Conservation (phyloP, 306 rosid genomes). For the Senna siamea region DNA sequence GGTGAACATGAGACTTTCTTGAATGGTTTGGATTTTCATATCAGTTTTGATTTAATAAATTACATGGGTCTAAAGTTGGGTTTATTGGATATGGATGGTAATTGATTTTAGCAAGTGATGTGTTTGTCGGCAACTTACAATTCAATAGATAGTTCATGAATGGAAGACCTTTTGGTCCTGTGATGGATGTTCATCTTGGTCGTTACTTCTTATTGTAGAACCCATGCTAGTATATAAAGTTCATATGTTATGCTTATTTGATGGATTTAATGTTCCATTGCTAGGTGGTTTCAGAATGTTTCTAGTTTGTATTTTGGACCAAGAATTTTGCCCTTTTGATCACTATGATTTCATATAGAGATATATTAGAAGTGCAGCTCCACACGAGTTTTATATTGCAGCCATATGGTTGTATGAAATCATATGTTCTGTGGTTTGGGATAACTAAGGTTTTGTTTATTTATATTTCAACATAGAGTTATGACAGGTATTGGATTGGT, state of each 20-base stretch:
- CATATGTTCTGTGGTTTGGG: not conserved
- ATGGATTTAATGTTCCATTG: conserved; percentile 28
- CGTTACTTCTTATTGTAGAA: conserved; percentile 19
- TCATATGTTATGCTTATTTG: conserved; percentile 27
- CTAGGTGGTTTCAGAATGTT: conserved; percentile 36
- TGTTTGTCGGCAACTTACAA: conserved; percentile 37
- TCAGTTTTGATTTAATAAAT: conserved; percentile 37
- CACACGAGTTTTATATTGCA: not conserved
- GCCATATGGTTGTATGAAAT: not conserved
- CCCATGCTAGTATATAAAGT: conserved; percentile 29
- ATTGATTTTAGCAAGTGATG: conserved; percentile 33
- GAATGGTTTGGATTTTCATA: conserved; percentile 60
- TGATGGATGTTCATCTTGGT: conserved; percentile 37
- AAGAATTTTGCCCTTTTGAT: conserved; percentile 29
- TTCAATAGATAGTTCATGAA: conserved; percentile 39
- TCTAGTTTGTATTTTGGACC: conserved; percentile 30
- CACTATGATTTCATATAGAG: not conserved
- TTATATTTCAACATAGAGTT: not conserved
- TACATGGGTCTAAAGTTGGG: conserved; percentile 38
- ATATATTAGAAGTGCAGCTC: not conserved
- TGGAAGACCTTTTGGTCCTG: conserved; percentile 32
- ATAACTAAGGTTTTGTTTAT: not conserved
- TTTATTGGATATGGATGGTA: conserved; percentile 34
- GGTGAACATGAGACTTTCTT: conserved; percentile 51
- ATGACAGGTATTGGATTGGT: not conserved